Conservation (phyloP, 2,329 filamentous ascomycete genomes). For the Chaetoscypha palmicola region DNA sequence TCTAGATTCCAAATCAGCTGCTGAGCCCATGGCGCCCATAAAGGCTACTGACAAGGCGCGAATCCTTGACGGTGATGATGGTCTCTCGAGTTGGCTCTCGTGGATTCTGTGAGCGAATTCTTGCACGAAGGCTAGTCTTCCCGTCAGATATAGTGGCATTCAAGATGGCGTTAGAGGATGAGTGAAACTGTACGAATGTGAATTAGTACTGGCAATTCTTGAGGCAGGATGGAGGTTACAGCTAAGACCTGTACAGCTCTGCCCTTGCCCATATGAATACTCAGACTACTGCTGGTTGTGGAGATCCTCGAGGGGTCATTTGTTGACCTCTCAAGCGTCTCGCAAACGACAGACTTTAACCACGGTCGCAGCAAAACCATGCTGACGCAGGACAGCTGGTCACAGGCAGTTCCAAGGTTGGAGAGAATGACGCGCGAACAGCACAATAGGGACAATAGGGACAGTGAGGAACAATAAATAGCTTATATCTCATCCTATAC, state of each 20-base stretch:
- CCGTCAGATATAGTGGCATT: conserved; percentile 5
- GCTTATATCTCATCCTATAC: too few species aligned
- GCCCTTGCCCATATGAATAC: conserved; percentile 1
- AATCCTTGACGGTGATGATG: conserved; percentile 11
- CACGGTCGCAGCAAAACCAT: neutral
- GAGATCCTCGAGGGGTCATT: too few species aligned
- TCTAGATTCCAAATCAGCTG: conserved; percentile 3
- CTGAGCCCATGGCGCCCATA: neutral
- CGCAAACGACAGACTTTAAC: neutral
- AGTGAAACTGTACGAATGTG: neutral
- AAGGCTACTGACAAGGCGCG: conserved; percentile 12
- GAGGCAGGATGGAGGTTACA: neutral
- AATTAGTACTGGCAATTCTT: neutral
- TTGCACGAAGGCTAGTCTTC: conserved; percentile 1
- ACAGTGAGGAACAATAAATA: too few species aligned
- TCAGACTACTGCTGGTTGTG: neutral
- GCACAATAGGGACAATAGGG: too few species aligned
- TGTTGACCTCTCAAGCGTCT: neutral
- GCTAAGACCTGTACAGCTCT: conserved; percentile 10
- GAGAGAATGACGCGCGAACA: too few species aligned
- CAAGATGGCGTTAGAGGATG: neutral
- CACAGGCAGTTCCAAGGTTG: too few species aligned
- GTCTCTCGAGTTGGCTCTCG: conserved; percentile 5
- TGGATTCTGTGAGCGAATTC: neutral
- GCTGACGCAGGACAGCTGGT: too few species aligned